These are phyloP conservation scores for Candida khao-thaluensis DNA, from an alignment of 805 yeast species.

Conservation along the genomic window DNA sequence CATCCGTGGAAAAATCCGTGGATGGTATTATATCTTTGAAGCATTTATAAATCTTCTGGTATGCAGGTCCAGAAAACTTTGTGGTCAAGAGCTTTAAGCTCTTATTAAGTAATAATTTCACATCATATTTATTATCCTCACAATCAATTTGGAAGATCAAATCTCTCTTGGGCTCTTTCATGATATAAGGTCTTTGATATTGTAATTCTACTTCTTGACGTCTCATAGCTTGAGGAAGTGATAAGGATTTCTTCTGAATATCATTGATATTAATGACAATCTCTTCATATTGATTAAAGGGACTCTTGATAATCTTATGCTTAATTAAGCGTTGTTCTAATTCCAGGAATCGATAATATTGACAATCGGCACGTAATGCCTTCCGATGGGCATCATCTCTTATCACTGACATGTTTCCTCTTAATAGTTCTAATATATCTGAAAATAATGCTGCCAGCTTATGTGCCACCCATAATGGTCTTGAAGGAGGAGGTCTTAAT, in stretches of 20 bases:
- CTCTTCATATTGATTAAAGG: conserved; percentile 49
- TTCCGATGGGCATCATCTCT: conserved; percentile 54
- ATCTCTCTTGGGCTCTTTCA: conserved; percentile 30
- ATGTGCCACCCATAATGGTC: conserved; percentile 51
- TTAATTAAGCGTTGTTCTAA: conserved; percentile 70
- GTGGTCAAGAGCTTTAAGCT: conserved; percentile 23
- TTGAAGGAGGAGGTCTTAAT: conserved; percentile 77
- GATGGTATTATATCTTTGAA: conserved; percentile 21
- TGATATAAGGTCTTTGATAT: conserved; percentile 35
- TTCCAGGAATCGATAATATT: conserved; percentile 71
- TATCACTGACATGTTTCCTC: conserved; percentile 53
- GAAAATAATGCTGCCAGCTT: conserved; percentile 55
- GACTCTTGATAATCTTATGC: conserved; percentile 50
- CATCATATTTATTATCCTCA: conserved; percentile 22
- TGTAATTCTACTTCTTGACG: conserved; percentile 32
- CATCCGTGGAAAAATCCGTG: conserved; percentile 16
- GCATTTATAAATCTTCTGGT: conserved; percentile 22
- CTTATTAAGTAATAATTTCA: conserved; percentile 33
- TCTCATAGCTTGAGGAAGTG: conserved; percentile 18
- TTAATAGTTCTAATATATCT: conserved; percentile 53
- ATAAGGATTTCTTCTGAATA: conserved; percentile 12
- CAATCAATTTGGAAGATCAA: conserved; percentile 29
- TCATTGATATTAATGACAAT: conserved; percentile 53
- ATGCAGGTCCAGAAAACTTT: conserved; percentile 25
- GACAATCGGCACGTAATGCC: conserved; percentile 64